Evolutionary conservation across 176 grass and related monocot genomes (phyloP).

Genomic region (Panicum miliaceum): DNA sequence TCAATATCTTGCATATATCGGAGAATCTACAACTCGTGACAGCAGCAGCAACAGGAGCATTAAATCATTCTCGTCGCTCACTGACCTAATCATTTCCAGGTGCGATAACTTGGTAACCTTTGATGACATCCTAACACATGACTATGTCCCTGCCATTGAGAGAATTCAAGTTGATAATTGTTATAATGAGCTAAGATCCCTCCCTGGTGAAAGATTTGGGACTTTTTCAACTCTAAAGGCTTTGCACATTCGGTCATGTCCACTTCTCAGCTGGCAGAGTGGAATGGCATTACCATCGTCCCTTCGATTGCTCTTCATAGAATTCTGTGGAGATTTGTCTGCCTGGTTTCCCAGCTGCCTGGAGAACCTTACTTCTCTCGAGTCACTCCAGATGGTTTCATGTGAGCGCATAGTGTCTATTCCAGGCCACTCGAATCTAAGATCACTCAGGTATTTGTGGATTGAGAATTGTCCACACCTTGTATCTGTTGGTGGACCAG

Average conservation of each 20-base stretch:
- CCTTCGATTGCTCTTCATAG: not conserved
- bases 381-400: rapidly evolving
- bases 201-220: not conserved
- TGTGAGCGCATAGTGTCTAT: not conserved
- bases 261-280: not conserved
- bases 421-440: not conserved
- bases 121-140: no score
- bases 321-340: not conserved
- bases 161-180: no score
- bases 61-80: not conserved
- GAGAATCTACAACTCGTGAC: no score
- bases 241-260: not conserved
- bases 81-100: not conserved
- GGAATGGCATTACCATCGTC: not conserved
- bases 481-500: not conserved
- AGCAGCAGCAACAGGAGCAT: not conserved
- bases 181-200: not conserved
- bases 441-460: not conserved
- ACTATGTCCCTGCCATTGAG: not conserved
- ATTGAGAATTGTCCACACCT: rapidly evolving
- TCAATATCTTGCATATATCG: not conserved
- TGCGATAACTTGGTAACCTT: no score
- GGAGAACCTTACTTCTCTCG: not conserved
- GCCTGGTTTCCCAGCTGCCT: not conserved
- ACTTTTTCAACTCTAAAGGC: not conserved